Evolutionary conservation across 768 basidiomycete genomes (phyloP), one percentile per base, ranked within the genome.

Genomic region (Russula brevipes): DNA sequence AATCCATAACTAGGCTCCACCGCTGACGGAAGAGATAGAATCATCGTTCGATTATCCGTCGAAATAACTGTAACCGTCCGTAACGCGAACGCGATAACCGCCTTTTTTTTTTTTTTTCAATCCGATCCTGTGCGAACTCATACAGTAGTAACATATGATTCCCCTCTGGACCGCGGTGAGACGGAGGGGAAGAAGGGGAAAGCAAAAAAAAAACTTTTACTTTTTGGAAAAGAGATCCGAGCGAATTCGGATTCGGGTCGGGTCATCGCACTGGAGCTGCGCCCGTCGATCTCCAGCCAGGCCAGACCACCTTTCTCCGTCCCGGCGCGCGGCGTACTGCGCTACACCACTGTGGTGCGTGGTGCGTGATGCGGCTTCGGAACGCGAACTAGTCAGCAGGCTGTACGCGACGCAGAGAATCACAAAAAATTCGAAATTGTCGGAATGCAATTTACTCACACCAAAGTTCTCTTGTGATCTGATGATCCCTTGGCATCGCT

Each of bases 201-300:
- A 9, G 42, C 1, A 24, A 45, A 50, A 45, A 61, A 47, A 33
- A 33, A 36, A n/a, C n/a, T 31, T 39, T 33, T 30, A 14, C 11
- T 7, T 31, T 14, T 24, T 11, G 30, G 1, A 47, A 49, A 38
- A 44, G 45, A 35, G 31, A 38, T 5, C 42, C 24, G 17, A 57
- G 50, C 24, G 24, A 39, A 58, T 63, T 50, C 51, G 61, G 46
- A 38, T 46, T 53, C 49, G 33, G 42, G 10, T 44, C 36, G 54
- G 19, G 24, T 44, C 55, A 44, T 35, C 44, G 45, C 45, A 33
- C 39, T 55, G 45, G 52, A 47, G 39, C n/a, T 59, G 19, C 54
- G 30, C 54, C 54, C 3, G 54, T 55, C 54, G 54, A 44, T 55
- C 54, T 41, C 41, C 16, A 30, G 3, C 7, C 38, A 11, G 10